Percentiles rank a stretch among this genome's conserved stretches.
Conservation (phyloP, 78 protist genomes). For the Dictyostelium firmibasis region DNA sequence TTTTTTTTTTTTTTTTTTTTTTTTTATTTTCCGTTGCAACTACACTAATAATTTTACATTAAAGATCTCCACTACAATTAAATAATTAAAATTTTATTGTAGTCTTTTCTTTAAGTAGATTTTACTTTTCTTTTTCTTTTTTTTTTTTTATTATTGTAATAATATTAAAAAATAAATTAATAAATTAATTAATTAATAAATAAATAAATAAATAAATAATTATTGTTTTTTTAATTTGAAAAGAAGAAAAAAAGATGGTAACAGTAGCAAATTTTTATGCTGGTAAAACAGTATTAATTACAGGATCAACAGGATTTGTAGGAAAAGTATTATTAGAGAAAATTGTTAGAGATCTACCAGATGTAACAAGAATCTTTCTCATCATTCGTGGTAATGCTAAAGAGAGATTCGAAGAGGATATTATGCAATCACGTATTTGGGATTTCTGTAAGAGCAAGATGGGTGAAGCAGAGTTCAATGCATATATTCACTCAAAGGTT, state of each 20-base stretch:
- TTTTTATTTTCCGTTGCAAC: too few species aligned
- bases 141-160: too few species aligned
- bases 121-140: too few species aligned
- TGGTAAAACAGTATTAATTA: slow-evolving; percentile 80
- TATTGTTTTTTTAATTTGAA: too few species aligned
- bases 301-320: slow-evolving; percentile 93
- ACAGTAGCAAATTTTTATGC: slow-evolving; percentile 32
- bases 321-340: slow-evolving; percentile 89
- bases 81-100: too few species aligned
- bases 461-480: slow-evolving; percentile 58
- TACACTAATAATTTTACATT: too few species aligned
- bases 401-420: slow-evolving; percentile 82
- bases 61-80: too few species aligned
- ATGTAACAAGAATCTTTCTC: slow-evolving; percentile 9
- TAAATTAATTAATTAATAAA: background rate
- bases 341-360: slow-evolving; percentile 81
- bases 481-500: slow-evolving; percentile 25
- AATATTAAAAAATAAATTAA: background rate
- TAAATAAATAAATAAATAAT: background rate
- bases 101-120: too few species aligned
- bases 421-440: slow-evolving; percentile 67
- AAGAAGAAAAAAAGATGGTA: background rate
- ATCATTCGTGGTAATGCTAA: slow-evolving; percentile 80
- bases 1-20: too few species aligned
- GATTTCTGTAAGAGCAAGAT: background rate